Conservation (phyloP, 2,329 filamentous ascomycete genomes). For the Pleurostoma richardsiae region DNA sequence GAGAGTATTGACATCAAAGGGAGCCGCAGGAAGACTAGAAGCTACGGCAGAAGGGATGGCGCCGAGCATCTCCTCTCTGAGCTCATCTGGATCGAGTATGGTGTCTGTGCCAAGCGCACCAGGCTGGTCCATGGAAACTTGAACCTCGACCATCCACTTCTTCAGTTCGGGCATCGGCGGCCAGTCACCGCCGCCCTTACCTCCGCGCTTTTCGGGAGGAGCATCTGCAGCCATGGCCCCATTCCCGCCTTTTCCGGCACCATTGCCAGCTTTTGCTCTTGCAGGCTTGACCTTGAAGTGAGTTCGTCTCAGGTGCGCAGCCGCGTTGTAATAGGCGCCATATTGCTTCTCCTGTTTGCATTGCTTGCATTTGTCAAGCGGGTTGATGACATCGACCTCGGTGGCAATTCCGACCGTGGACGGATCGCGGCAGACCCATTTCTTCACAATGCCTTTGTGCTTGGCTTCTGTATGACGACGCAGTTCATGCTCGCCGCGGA, state of each 20-base stretch:
- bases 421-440: slow-evolving; percentile 56
- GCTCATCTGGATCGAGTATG: slow-evolving; percentile 20
- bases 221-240: slow-evolving; percentile 11
- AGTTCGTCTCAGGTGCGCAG: slow-evolving; percentile 79
- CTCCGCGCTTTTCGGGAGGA: slow-evolving; percentile 42
- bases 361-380: slow-evolving; percentile 77
- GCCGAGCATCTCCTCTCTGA: slow-evolving; percentile 14
- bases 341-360: slow-evolving; percentile 76
- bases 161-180: slow-evolving; percentile 53
- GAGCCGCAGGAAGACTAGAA: slow-evolving; percentile 10
- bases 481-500: slow-evolving; percentile 82
- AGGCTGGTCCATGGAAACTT: slow-evolving; percentile 34
- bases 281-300: slow-evolving; percentile 71
- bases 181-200: slow-evolving; percentile 49
- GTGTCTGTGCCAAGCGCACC: slow-evolving; percentile 27
- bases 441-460: slow-evolving; percentile 54
- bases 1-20: slow-evolving; percentile 8
- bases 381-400: slow-evolving; percentile 48
- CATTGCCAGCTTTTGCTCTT: slow-evolving; percentile 35
- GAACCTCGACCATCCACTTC: slow-evolving; percentile 54
- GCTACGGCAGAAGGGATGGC: slow-evolving; percentile 5
- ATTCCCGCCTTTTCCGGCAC: slow-evolving; percentile 21
- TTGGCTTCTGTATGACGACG: slow-evolving; percentile 61
- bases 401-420: slow-evolving; percentile 27
- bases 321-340: slow-evolving; percentile 90